Evolutionary conservation across 805 yeast species (phyloP), one percentile per base, ranked within the genome.

Genomic region (Pichia cephalocereana): DNA sequence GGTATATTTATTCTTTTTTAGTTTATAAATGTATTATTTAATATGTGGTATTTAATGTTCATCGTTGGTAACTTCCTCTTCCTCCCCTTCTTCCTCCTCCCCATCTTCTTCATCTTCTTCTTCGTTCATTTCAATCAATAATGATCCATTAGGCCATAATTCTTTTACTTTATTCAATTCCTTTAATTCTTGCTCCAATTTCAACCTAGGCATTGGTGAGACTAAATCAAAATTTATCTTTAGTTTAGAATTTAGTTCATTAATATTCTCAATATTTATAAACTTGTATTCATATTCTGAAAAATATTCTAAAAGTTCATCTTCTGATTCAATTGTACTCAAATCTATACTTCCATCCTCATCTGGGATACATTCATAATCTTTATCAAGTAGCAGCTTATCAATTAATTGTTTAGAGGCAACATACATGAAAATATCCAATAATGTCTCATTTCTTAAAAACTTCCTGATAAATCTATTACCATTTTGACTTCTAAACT

Each of bases 401-500:
- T 51, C 43, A 18, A 60, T 15, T 36, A 56, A 56, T 9, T 73
- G 45, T 45, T 68, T 65, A 11, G 75, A 55, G 48, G 75, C 79
- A 38, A 79, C 72, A 54, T 67, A 76, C 44, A 74, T 57, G 56
- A 79, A 79, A 2, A 82, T 56, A 41, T 79, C 80, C 39, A 58
- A 61, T 26, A 76, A 52, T 0, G 75, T 57, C n/a, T 71, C 65
- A 2, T 61, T 50, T 32, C 67, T 63, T 40, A 57, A 53, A 46
- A 82, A 71, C 37, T 67, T 70, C 34, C 74, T 72, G 2, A 79
- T 67, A 8, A 72, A 58, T 47, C 80, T 61, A 44, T 68, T 67
- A 2, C 86, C 86, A 36, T 70, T 59, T 9, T 83, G 79, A 36
- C 76, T 64, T 58, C 80, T 73, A 53, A 82, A 66, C 45, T 83